A percentile compares a stretch with the other conserved stretches of the same genome.
Evolutionary conservation across 352 stramenopile genomes (phyloP).

Genomic region (Ophiocytium majus): DNA sequence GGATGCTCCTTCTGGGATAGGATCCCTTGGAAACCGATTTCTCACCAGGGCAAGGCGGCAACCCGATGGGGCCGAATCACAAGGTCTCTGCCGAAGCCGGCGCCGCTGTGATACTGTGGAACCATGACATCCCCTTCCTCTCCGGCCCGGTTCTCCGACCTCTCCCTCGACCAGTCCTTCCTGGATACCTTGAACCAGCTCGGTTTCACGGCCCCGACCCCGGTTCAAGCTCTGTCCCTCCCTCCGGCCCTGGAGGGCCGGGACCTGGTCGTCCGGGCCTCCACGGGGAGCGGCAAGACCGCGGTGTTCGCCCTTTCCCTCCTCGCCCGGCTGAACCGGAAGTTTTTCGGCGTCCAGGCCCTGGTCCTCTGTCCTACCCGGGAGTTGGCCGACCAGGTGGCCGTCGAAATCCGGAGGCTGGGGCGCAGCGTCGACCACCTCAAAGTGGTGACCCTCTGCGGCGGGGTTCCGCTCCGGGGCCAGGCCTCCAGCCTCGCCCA

Average conservation of each 20-base stretch:
- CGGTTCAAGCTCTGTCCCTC: conserved; percentile 52
- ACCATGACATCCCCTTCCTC: too few species aligned
- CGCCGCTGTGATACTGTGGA: too few species aligned
- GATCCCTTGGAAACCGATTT: too few species aligned
- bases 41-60: too few species aligned
- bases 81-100: too few species aligned
- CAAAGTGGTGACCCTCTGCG: conserved; percentile 76
- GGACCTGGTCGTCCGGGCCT: conserved; percentile 93
- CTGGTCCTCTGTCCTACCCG: conserved; percentile 84
- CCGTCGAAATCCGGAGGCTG: conserved; percentile 84
- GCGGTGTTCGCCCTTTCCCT: conserved; percentile 86
- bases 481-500: conserved; percentile 94
- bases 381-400: conserved; percentile 92
- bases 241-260: conserved; percentile 66
- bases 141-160: too few species aligned
- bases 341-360: too few species aligned
- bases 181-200: too few species aligned
- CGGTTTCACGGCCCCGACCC: too few species aligned
- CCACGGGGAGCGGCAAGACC: conserved; percentile 92
- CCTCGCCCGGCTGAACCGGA: conserved; percentile 78
- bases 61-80: too few species aligned
- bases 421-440: conserved; percentile 82
- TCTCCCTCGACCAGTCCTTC: too few species aligned
- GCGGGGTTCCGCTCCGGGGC: conserved; percentile 92
- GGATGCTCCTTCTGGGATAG: too few species aligned